Evolutionary conservation across 2,329 filamentous ascomycete species (phyloP).

Genomic region (Talaromyces islandicus): DNA sequence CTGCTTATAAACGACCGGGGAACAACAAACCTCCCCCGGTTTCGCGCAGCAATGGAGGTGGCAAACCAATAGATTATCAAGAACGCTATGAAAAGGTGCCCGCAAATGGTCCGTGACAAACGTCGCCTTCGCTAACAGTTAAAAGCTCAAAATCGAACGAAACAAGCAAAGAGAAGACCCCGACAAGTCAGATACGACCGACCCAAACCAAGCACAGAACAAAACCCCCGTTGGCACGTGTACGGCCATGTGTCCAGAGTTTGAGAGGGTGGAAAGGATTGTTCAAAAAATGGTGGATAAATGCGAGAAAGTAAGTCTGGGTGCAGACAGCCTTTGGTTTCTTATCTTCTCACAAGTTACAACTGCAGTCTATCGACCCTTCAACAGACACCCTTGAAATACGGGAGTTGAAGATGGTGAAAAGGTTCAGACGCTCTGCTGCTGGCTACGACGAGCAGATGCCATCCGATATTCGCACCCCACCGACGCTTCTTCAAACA

Average conservation of each 20-base stretch:
- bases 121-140: not conserved
- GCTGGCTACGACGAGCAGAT: conserved; percentile 59
- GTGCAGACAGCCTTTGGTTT: not conserved
- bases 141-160: conserved; percentile 45
- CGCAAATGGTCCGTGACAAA: not conserved
- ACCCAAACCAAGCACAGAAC: conserved; percentile 55
- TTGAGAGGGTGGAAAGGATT: conserved; percentile 56
- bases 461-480: conserved; percentile 58
- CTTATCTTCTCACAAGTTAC: conserved; percentile 11
- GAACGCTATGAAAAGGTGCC: conserved; percentile 33
- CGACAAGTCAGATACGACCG: conserved; percentile 49
- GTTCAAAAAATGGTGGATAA: conserved; percentile 57
- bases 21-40: conserved; percentile 10
- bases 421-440: conserved; percentile 57
- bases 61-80: conserved; percentile 20
- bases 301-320: conserved; percentile 49
- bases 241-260: conserved; percentile 60
- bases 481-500: conserved; percentile 41
- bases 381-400: conserved; percentile 26
- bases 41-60: conserved; percentile 18
- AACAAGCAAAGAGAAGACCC: conserved; percentile 46
- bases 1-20: conserved; percentile 2
- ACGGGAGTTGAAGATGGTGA: conserved; percentile 50
- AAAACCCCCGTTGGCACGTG: conserved; percentile 57
- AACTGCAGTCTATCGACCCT: conserved; percentile 28